Conservation (phyloP, 164 flowering plant genomes). For the Hamamelis virginiana region DNA sequence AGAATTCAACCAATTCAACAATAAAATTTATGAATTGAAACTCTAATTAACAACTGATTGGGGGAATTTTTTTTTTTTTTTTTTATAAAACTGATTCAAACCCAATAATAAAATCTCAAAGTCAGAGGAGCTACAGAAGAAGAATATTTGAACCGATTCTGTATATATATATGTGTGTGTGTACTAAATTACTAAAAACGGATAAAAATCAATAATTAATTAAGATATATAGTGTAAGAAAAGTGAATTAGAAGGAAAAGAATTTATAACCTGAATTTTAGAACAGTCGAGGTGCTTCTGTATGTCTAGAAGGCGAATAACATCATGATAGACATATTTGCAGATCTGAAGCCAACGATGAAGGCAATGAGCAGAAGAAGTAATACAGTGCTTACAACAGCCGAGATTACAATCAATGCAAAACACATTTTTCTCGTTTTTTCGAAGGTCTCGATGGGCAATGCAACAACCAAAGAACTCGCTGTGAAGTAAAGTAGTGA, state of each 20-base stretch:
- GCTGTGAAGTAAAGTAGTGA: constrained; percentile 24
- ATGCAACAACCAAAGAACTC: constrained; percentile 41
- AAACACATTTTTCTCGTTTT: constrained; percentile 62
- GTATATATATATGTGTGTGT: too few relatives aligned
- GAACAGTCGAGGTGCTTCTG: constrained; percentile 65
- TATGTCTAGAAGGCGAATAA: constrained; percentile 61
- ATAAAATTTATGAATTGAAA: not conserved
- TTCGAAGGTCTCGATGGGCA: constrained; percentile 34
- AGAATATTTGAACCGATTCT: too few relatives aligned
- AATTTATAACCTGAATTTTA: constrained; percentile 47
- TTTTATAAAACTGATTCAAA: not conserved
- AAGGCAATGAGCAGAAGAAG: constrained; percentile 26
- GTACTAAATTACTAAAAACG: too few relatives aligned
- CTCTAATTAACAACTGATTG: too few relatives aligned
- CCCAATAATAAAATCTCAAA: not conserved
- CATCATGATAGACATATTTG: constrained; percentile 72
- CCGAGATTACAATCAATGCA: constrained; percentile 57
- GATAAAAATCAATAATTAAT: too few relatives aligned
- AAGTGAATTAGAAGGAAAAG: not conserved
- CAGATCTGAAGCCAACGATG: constrained; percentile 61
- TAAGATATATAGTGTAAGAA: too few relatives aligned
- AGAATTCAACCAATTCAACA: not conserved
- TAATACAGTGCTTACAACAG: constrained; percentile 55
- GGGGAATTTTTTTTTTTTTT: too few relatives aligned
- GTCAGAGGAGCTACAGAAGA: not conserved